phyloP scores from a whole-genome alignment of 1,139 yeast species.

The Candida neerlandica region DNA sequence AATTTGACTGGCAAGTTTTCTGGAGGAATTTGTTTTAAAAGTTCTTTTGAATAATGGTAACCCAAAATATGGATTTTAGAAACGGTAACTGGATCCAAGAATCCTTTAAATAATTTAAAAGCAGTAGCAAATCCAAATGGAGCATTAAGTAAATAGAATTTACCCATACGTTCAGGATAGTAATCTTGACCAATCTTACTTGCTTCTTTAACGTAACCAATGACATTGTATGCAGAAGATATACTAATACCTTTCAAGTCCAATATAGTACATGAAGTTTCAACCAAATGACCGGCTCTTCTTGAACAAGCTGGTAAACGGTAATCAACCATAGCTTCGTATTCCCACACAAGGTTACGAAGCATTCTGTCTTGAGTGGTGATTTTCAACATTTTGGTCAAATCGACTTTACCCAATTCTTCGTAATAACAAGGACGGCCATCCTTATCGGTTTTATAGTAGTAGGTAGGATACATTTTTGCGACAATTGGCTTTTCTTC shows the following conservation, averaged over 20 bases:
- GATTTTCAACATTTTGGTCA: conserved; percentile 87
- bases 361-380: conserved; percentile 97
- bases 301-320: conserved; percentile 96
- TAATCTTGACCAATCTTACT: conserved; percentile 93
- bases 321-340: conserved; percentile 81
- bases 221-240: conserved; percentile 79
- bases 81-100: conserved; percentile 97
- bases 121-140: conserved; percentile 98
- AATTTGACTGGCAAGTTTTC: conserved; percentile 89
- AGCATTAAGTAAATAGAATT: conserved; percentile 91
- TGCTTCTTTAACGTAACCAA: conserved; percentile 89
- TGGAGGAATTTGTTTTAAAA: conserved; percentile 88
- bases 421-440: conserved; percentile 96
- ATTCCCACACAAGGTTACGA: conserved; percentile 95
- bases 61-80: conserved; percentile 91
- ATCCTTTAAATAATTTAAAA: conserved; percentile 86
- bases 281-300: conserved; percentile 73
- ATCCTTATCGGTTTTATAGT: conserved; percentile 94
- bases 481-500: conserved; percentile 90
- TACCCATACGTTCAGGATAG: conserved; percentile 99
- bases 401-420: conserved; percentile 88
- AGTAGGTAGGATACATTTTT: conserved; percentile 90
- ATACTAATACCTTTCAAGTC: conserved; percentile 94
- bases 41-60: conserved; percentile 72
- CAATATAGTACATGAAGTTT: conserved; percentile 94